Evolutionary conservation across 2,329 filamentous ascomycete species (phyloP), one percentile per base, ranked within the genome.

Genomic region (Fusarium sp.): DNA sequence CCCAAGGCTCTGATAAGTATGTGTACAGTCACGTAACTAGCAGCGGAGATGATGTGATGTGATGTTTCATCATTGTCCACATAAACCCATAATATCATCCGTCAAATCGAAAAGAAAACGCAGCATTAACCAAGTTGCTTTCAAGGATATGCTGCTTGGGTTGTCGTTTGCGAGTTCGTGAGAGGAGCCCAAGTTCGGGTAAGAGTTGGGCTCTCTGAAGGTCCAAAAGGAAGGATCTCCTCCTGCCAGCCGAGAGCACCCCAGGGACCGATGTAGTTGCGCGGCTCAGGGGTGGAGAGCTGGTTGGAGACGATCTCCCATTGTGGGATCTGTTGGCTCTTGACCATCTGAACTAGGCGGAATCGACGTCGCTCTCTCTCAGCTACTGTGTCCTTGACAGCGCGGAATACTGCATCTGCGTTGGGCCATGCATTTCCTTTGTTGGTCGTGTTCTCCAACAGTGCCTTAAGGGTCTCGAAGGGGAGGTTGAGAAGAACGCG

Each of bases 401-500:
- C 81, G 11, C 82, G 82, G 60, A 84, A 81, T 21, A 86, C 81
- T 26, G 83, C 77, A 59, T 84, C 80, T 3, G 80, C 79, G 41
- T 80, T 84, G 26, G 84, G 81, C 83, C 84, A 87, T 23, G 82
- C 85, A n/a, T 81, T 81, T 30, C 81, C 79, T 45, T 81, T 81
- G 43, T 86, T 86, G 26, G 83, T 83, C 9, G 74, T 68, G 52
- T 88, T 88, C 71, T 91, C 90, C 34, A 94, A 82, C 3, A 93
- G 79, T 62, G 85, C 84, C 77, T 91, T 90, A 25, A 94, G 82
- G 28, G 90, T 81, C 16, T 85, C 81, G 70, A 91, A 92, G 0
- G 92, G 92, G 8, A 94, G 80, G 42, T 92, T 92, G 54, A 93
- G 80, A 4, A 94, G 81, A 23, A 93, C 81, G 28, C 86, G 89